Evolutionary conservation across 2,329 filamentous ascomycete species (phyloP), one percentile per base, ranked within the genome.

Genomic region (Parastagonospora nodorum): DNA sequence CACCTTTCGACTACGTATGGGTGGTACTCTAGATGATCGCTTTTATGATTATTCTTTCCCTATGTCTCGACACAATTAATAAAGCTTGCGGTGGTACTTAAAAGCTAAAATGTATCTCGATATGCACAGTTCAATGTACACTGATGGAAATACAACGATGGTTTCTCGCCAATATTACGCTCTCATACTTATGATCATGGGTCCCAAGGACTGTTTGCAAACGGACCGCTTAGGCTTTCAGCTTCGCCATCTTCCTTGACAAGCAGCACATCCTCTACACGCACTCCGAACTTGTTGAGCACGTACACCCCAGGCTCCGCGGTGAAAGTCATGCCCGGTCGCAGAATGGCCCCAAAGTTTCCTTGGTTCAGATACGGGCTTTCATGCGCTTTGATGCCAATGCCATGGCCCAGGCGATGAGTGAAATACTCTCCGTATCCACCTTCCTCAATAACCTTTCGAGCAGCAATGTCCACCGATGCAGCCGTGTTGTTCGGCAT

Each of bases 361-460:
- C 82, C 85, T 60, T 86, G 84, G 64, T 87, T 85, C 29, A 87
- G 71, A 57, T 87, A 87, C 0, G 84, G 84, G 28, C 82, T 84
- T 63, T 87, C 84, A 55, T 87, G 84, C 1, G 84, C 84, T 69
- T 87, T 87, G 63, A 88, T 86, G 0, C 84, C 85, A 41, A 88
- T 86, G 1, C 84, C 82, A 58, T 88, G 85, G 1, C 84, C 84
- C 1, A 87, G 73, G 1, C 84, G 78, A 57, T 87, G 84, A 1
- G 84, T 87, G 55, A 87, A 87, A 0, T 76, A 77, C 15, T 78
- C 72, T 0, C 81, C 83, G 51, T 87, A 87, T 0, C 84, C 84
- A 0, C 82, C 84, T 9, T 78, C 67, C 10, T 80, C 76, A 42
- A 87, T 87, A 15, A 87, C 75, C 0, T 71, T 70, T 1, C 84